Conservation (phyloP, 2,329 filamentous ascomycete genomes). For the Fonsecaea pedrosoi region DNA sequence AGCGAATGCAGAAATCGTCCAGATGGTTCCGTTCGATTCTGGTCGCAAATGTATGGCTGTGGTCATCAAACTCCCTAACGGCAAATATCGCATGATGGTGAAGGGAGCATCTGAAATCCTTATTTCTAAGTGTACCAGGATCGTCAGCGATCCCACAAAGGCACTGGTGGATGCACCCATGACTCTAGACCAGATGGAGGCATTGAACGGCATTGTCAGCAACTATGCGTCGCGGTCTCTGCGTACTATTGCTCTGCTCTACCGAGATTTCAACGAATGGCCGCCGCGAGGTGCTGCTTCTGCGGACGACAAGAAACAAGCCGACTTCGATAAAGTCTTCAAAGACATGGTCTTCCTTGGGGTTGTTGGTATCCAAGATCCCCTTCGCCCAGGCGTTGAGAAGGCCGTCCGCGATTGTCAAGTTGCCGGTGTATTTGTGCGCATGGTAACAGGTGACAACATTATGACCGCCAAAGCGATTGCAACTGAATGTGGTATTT, state of each 20-base stretch:
- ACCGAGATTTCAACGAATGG: constrained; percentile 84
- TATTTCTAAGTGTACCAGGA: constrained; percentile 54
- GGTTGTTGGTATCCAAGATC: constrained; percentile 82
- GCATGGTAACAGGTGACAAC: constrained; percentile 88
- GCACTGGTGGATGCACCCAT: constrained; percentile 59
- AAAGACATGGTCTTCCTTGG: constrained; percentile 71
- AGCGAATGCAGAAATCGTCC: constrained; percentile 64
- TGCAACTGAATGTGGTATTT: constrained; percentile 77
- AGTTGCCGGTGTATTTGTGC: constrained; percentile 76
- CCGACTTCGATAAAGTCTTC: constrained; percentile 72
- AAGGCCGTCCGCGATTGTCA: constrained; percentile 77
- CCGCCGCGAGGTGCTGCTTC: constrained; percentile 70
- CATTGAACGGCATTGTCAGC: constrained; percentile 72
- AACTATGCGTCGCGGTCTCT: constrained; percentile 80
- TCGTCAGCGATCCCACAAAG: constrained; percentile 66
- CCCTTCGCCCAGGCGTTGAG: constrained; percentile 74
- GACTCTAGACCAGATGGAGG: constrained; percentile 63
- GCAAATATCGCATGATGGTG: constrained; percentile 63
- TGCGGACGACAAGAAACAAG: constrained; percentile 64
- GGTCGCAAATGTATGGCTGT: constrained; percentile 73
- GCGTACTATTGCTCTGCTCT: constrained; percentile 82
- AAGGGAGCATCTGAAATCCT: constrained; percentile 62
- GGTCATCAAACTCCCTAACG: constrained; percentile 62
- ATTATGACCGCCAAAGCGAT: constrained; percentile 79
- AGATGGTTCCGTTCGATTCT: constrained; percentile 67